Evolutionary conservation across 2,329 filamentous ascomycete genomes (phyloP), one percentile per base, ranked within the genome.

Genomic region (Ascochyta clinopodiicola): DNA sequence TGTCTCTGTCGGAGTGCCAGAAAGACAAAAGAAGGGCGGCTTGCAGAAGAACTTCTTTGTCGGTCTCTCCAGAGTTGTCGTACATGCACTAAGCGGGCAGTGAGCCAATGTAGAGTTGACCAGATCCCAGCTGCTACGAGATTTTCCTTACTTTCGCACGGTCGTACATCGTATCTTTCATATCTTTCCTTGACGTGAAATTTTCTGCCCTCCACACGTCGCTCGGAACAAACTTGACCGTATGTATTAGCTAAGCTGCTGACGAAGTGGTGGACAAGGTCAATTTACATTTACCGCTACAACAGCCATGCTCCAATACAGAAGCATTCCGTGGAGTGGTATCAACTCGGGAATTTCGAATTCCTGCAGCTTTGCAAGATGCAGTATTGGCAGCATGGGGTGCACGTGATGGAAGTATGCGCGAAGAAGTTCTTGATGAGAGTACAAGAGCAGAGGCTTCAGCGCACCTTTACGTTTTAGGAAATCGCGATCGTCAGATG

Each of bases 241-340:
- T 8, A 29, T 5, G 5, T 27, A n/a, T 27, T 6, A 42, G 13
- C 17, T n/a, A 10, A 39, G 12, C 12, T 6, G 13, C 37, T 6
- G n/a, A 13, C 13, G 10, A 10, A 19, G 27, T 29, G 27, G 8
- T 12, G 27, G 8, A 9, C 27, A 1, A 29, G 27, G 10, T 1
- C 27, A 29, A 10, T 32, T 37, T 21, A 46, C 44, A 37, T 55
- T 55, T 15, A 50, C 51, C 21, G 51, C 45, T 2, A 49, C 38
- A 21, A 55, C 39, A 39, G 51, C 51, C 51, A 55, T 55, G 13
- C 51, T 55, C 51, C 51, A 55, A 29, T 43, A 55, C 13, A 55
- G 15, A 6, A 55, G 22, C 51, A 55, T 49, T 17, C 32, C 19
- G 4, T 39, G 22, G 12, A 27, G 19, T 13, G 44, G 15, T n/a